These are phyloP conservation scores for Linum usitatissimum DNA, from an alignment of 345 rosid species.

Conservation along the genomic window DNA sequence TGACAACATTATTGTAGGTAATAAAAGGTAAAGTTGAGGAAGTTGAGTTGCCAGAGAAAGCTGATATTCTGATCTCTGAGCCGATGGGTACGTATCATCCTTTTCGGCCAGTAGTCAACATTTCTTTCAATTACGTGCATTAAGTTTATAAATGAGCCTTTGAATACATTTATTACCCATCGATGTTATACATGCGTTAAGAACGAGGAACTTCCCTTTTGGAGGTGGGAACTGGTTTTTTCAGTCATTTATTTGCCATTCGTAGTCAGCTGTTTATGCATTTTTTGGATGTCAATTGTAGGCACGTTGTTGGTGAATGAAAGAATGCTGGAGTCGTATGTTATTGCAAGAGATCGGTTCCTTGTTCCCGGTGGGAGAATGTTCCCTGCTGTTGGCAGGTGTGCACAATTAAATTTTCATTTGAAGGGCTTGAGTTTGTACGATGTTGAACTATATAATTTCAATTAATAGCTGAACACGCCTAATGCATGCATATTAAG, in stretches of 20 bases:
- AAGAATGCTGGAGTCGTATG: constrained; percentile 94
- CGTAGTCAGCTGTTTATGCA: background rate
- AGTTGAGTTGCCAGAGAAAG: constrained; percentile 91
- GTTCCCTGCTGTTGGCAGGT: constrained; percentile 97
- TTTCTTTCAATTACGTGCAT: background rate
- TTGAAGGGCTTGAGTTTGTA: background rate
- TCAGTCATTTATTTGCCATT: constrained; percentile 2
- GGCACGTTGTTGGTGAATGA: constrained; percentile 93
- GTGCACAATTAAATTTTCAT: background rate
- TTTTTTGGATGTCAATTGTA: constrained; percentile 21
- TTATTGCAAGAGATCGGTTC: constrained; percentile 95
- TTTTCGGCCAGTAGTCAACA: constrained; percentile 8
- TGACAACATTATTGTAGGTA: constrained; percentile 38
- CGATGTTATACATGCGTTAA: background rate
- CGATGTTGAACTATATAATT: background rate
- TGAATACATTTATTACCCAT: background rate
- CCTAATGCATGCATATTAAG: background rate
- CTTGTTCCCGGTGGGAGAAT: constrained; percentile 78
- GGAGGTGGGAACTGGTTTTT: background rate
- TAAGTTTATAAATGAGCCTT: background rate
- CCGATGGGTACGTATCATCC: constrained; percentile 63
- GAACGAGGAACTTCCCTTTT: background rate
- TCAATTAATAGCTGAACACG: background rate
- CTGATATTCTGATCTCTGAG: constrained; percentile 91
- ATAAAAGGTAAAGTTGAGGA: constrained; percentile 97